Percentiles rank a stretch among this genome's conserved stretches.
These are phyloP conservation scores for Hibiscus tridactylites DNA, from an alignment of 345 rosid species.

Conservation along the genomic window DNA sequence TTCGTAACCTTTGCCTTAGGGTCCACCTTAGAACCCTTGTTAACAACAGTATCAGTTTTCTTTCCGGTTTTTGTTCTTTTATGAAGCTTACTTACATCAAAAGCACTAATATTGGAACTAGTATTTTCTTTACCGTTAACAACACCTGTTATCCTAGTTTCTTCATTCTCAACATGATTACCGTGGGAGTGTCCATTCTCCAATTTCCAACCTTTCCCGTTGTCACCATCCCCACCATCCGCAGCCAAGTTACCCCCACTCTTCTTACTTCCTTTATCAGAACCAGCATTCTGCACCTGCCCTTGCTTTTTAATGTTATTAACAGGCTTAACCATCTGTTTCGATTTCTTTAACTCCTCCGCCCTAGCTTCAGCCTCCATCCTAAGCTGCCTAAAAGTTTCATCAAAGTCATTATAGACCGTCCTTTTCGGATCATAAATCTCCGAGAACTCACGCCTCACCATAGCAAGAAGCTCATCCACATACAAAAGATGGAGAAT, in stretches of 20 bases:
- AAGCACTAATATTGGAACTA: constrained; percentile 56
- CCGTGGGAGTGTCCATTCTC: constrained; percentile 63
- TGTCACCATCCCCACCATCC: constrained; percentile 53
- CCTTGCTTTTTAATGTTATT: constrained; percentile 53
- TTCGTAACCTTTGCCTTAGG: constrained; percentile 67
- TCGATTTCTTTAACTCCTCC: constrained; percentile 73
- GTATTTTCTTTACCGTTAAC: constrained; percentile 78
- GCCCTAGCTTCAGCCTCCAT: constrained; percentile 84
- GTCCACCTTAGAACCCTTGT: constrained; percentile 65
- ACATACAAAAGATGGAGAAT: constrained; percentile 84
- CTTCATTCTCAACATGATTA: constrained; percentile 27
- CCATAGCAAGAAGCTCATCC: constrained; percentile 78
- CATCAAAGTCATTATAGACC: constrained; percentile 63
- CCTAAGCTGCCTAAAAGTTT: constrained; percentile 86
- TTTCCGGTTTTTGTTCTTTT: constrained; percentile 84
- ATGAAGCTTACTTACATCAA: constrained; percentile 87
- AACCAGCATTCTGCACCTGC: constrained; percentile 44
- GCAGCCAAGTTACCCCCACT: constrained; percentile 28
- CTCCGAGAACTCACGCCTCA: constrained; percentile 62
- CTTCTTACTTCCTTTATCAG: constrained; percentile 53
- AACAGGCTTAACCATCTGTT: constrained; percentile 46
- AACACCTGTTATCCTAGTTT: constrained; percentile 35
- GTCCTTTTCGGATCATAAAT: constrained; percentile 70
- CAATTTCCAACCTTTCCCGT: constrained; percentile 32
- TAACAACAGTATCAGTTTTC: constrained; percentile 69